Evolutionary conservation across 148 eudicot genomes (phyloP), one percentile per base, ranked within the genome.

Genomic region (Limonium bicolor): DNA sequence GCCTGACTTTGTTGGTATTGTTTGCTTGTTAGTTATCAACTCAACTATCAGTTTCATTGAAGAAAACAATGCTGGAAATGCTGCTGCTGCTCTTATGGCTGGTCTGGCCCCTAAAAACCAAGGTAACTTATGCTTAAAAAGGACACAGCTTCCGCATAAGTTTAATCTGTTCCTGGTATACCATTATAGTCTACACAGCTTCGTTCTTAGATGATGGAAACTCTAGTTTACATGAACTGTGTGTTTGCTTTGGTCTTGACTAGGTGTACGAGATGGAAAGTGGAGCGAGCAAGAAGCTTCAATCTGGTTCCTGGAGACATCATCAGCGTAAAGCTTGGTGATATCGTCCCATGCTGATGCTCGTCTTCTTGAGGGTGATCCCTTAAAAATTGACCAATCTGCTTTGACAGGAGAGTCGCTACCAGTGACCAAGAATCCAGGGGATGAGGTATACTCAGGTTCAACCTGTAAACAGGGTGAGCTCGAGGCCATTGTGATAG

Each of bases 61-160:
- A 66, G 96, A 87, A 45, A 87, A 87, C 74, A 83, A 83, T 43
- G 96, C 96, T 22, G 96, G 96, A 9, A 87, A 87, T 40, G 96
- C 96, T 43, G 96, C 96, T 54, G 94, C 94, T 1, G 96, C 96
- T 35, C 96, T 87, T 50, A 87, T 87, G 96, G 96, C 96, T 64
- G 86, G 90, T 55, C 96, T 87, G 46, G 96, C 96, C 42, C 96
- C 96, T 7, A 87, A 87, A n/a, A 63, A 73, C 90, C 11, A 87
- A 87, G 96, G 96, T 87, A 72, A 12, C 40, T n/a, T 56, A 0
- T 13, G 20, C 20, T 15, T 5, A 12, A 43, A 43, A 40, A 5
- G 11, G 10, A 40, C 6, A 16, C 44, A 7, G 22, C 10, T 4
- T 5, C 1, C 11, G 46, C 7, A 5, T 6, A 7, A 5, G 10